Base-by-base conservation (phyloP, 2,329 filamentous ascomycete species). In the Davidsoniella virescens region DNA sequence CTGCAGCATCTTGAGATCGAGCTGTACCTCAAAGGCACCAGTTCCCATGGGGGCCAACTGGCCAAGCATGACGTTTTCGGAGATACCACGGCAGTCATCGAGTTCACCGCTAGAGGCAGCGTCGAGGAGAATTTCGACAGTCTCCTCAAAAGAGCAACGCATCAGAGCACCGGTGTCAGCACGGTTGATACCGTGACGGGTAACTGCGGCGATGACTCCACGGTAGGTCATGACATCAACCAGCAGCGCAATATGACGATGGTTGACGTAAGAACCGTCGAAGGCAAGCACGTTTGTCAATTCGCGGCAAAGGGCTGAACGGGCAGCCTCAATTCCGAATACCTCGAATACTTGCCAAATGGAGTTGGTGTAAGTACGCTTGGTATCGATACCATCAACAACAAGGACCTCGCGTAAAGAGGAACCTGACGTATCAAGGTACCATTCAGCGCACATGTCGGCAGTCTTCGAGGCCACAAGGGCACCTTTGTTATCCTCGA, bases 101-200 rank as follows among this genome's bases (percentile, higher is more conserved):
- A 98, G 75, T 65, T 98, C 92, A 63, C 92, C 92, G 47, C 86
- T 86, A 14, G 87, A 87, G 20, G 92, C 92, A 54, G 92, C 93
- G 63, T 98, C 92, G 17, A 98, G 78, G 49, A 98, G 72, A 71
- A 98, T 98, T 63, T 98, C 93, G 39, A 98, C 92, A 0, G 92
- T 98, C 66, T 98, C 93, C 67, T 98, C 92, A 68, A 98, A 98
- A 2, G 92, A 98, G 73, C 93, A 98, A 65, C 92, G 84, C 92
- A 98, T 98, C 59, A 98, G 74, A 8, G 92, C 93, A 71, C 92
- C 92, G 55, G 93, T 98, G 62, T 98, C 92, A 23, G 90, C 87
- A 59, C 92, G 81, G 70, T 98, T 98, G 70, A 98, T 98, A 68
- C 92, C 92, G 63, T 98, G 92, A 67, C 92, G 85, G 51, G 92